phyloP scores from a whole-genome alignment of 2,329 filamentous ascomycete genomes.

The Fusarium sp. region DNA sequence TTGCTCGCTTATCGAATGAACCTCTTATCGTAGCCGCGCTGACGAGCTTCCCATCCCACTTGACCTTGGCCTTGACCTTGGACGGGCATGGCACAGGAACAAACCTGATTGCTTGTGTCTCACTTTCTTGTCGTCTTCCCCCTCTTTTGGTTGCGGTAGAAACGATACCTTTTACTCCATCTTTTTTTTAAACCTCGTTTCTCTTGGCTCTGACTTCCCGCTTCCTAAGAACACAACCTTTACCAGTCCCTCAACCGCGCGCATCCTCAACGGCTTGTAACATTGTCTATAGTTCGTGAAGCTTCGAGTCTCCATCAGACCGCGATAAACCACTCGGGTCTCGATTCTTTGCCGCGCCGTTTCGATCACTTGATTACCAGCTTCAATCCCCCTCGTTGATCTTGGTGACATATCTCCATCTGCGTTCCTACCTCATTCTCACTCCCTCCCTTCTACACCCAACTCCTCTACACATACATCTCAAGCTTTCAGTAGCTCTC shows the following conservation, averaged over 20 bases:
- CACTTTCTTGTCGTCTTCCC: not conserved
- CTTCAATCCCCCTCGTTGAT: not conserved
- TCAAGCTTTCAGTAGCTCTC: conserved; percentile 18
- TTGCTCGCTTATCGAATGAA: conserved; percentile 39
- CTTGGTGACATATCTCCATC: not conserved
- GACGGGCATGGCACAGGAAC: not conserved
- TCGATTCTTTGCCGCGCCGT: not conserved
- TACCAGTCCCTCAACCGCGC: conserved; percentile 10
- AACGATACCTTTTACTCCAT: not conserved
- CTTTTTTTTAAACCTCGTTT: not conserved
- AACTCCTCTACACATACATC: not conserved
- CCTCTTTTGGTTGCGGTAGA: not conserved
- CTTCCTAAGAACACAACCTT: not conserved
- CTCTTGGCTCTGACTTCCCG: conserved; percentile 2
- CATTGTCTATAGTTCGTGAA: not conserved
- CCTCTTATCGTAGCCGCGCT: conserved; percentile 49
- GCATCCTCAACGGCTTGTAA: conserved; percentile 6
- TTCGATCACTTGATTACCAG: not conserved
- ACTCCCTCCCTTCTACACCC: not conserved
- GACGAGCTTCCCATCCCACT: not conserved
- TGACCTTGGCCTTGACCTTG: too few species aligned
- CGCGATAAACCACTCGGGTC: not conserved
- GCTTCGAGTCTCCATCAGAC: not conserved
- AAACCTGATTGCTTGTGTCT: conserved; percentile 28
- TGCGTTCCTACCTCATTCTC: not conserved